Percentiles rank a stretch among this genome's conserved stretches.
Conservation (phyloP, 352 stramenopile genomes). For the Globisporangium takayamanum region DNA sequence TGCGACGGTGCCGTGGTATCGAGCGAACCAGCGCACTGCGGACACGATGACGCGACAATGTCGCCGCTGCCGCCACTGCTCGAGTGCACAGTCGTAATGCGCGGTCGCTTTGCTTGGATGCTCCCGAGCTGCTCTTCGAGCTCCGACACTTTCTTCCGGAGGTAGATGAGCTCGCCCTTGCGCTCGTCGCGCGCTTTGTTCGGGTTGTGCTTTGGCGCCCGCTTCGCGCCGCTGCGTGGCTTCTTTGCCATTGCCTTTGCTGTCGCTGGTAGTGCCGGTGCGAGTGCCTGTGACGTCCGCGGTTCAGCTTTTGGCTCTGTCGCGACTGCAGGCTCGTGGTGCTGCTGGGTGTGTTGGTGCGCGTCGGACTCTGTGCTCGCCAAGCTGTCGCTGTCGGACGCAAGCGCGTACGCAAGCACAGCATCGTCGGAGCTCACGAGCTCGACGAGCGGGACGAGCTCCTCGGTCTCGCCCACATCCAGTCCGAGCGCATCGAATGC, state of each 20-base stretch:
- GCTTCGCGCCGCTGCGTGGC: background rate
- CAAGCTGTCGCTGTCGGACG: background rate
- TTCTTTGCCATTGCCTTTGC: background rate
- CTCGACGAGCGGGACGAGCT: slow-evolving; percentile 1
- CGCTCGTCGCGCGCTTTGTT: slow-evolving; percentile 18
- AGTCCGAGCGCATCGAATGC: background rate
- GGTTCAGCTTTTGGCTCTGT: no score
- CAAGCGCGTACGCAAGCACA: background rate
- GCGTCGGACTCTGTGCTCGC: background rate
- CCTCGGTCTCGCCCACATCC: background rate
- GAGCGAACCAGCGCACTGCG: background rate
- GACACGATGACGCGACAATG: background rate
- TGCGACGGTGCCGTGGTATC: background rate
- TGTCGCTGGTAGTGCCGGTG: background rate
- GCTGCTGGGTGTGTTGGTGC: background rate
- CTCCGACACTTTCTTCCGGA: slow-evolving; percentile 9
- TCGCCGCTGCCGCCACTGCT: background rate
- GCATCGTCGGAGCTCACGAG: slow-evolving; percentile 7
- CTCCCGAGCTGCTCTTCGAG: slow-evolving; percentile 14
- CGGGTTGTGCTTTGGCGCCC: slow-evolving; percentile 7
- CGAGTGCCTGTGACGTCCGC: no score
- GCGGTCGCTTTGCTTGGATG: slow-evolving; percentile 15
- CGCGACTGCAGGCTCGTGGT: background rate
- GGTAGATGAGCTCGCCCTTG: slow-evolving; percentile 13
- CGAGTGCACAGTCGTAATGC: background rate